Base-by-base conservation (phyloP, 441 rosid species). In the Syzygium malaccense region DNA sequence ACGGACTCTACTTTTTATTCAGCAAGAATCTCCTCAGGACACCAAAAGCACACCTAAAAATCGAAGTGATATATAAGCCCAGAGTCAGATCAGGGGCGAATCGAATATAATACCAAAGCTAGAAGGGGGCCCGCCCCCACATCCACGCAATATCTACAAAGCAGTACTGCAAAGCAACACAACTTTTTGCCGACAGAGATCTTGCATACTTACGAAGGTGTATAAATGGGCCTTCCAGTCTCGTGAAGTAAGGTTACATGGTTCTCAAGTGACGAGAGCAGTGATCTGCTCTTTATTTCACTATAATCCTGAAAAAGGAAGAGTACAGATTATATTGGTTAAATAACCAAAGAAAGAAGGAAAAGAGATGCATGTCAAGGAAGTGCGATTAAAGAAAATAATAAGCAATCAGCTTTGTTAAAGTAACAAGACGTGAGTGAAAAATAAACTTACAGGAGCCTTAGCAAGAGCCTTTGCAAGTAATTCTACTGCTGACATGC, bases 391-490 rank as follows among this genome's bases (percentile, higher is more conserved):
- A 26, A 60, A 60, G 15, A 60, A 25, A 25, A 11, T 25, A 57
- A 57, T 57, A 57, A 57, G 62, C 14, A 26, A 60, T 60, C 30
- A 60, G 66, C 66, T 14, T 49, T 32, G 33, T 28, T 13, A 57
- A 85, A n/a, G 28, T 86, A 75, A 68, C 8, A 88, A 90, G 54
- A 85, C 32, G 15, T 28, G 5, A 58, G n/a, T 26, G 64, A 3
- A 58, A 28, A 58, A 58, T 30, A 14, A 71, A 88, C 98, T 88
- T 90, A 98, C 99, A 89, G 95, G 92, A 30, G 96, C 93, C 91
- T 95, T 95, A 53, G 99, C 98, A 62, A 98, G 95, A 90, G 99
- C 99, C 93, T 98, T 98, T 33, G 99, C 94, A 85, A 96, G 98
- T 88, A 96, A 91, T 83, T 94, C 98, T 64, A 93, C 97, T 0